Base-by-base conservation (phyloP, 495 filamentous ascomycete genomes). In the Trichocladium uniseriatum region DNA sequence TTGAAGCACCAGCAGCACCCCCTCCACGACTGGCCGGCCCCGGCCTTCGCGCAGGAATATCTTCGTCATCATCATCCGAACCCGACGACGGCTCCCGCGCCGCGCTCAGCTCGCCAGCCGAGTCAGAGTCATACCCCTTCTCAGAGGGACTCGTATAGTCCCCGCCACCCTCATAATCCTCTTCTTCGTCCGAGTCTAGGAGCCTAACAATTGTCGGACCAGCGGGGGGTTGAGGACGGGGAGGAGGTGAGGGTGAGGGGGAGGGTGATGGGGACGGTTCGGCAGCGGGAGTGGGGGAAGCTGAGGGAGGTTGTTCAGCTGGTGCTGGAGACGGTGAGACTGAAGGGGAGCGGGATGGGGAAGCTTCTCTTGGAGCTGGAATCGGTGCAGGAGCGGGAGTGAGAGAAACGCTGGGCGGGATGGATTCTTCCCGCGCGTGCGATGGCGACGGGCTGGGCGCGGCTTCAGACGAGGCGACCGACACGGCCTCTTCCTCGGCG, bases 141-240 rank as follows among this genome's bases (percentile, higher is more conserved):
- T 27, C n/a, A 41, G 3, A 39, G 19, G 10, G 16, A 16, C 8
- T 24, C 18, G 19, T 27, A 5, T 43, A 35, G 5, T 27, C 20
- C 3, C n/a, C 24, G 9, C 29, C 21, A 10, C 18, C n/a, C 31
- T 42, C 22, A n/a, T 38, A 37, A 5, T 51, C 49, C 34, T 55
- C 60, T 31, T 63, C 60, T 0, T 54, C 51, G 11, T 60, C 56
- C 4, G 51, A 51, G 10, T 54, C 55, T 27, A 53, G 24, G 32
- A 64, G 54, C 43, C 63, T 54, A n/a, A 66, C 56, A 6, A 66
- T 48, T 7, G 63, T 66, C 13, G 54, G 56, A 38, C 60, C 62
- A 13, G 50, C 37, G 9, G 57, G 52, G 14, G 39, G 24, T 1
- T 24, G 51, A 11, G 31, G 13, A 32, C 5, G 31, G 5, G 13